Evolutionary conservation across 106 monocot genomes (phyloP), one percentile per base, ranked within the genome.

Genomic region (Dioscorea alata): DNA sequence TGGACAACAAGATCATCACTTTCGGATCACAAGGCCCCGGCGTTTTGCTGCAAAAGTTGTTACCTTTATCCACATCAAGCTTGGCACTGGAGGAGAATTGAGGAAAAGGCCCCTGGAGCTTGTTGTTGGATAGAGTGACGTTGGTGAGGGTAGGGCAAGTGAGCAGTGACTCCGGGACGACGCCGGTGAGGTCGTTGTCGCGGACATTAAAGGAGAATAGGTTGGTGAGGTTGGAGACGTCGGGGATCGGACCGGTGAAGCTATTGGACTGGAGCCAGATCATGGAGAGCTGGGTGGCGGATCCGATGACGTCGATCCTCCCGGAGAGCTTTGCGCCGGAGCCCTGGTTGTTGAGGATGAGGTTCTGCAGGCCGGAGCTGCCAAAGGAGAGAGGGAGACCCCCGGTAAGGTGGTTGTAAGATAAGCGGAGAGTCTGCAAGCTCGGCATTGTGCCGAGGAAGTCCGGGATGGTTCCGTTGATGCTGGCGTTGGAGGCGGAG

Each of bases 241-340:
- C 91, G 0, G 95, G 95, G 50, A 95, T 88, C 14, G 91, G 85
- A 4, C 95, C 95, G 6, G 85, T 76, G 69, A 95, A 95, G 25
- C 53, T 64, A 65, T 95, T 95, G 8, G 88, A 84, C 61, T 91
- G 95, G 23, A 95, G 42, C 91, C 84, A 88, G 8, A 84, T 61
- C 31, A 76, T 49, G 1, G 64, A 63, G 49, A 95, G 75, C 70
- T 84, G 76, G 5, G 72, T 21, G 85, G 91, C 80, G 8, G 60
- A 23, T 0, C 77, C 89, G 52, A 96, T 16, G 2, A 84, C 92
- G 23, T 86, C 84, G 59, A 96, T 75, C 23, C 68, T 20, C 12
- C 92, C 96, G 12, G 86, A 75, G 16, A 91, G 82, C 75, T 79
- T 78, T 19, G 53, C 54, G 8, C 17, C 34, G 18, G 69, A 62